Base-by-base conservation (phyloP, 176 grass and related monocot species). In the Areca catechu region DNA sequence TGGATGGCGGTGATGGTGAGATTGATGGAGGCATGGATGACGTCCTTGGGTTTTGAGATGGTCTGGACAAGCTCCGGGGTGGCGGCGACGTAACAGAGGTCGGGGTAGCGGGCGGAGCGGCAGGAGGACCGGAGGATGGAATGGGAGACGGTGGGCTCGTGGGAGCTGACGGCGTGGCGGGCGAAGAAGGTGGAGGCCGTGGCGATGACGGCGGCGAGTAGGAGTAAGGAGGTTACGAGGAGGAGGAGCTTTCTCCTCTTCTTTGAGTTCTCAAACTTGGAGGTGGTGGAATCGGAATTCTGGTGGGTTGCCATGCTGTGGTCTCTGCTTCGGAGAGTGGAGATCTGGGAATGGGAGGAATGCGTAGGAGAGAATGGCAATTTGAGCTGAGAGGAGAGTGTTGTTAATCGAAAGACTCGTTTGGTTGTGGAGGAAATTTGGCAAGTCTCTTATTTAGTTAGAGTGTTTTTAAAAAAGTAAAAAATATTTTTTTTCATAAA, bases 1-100 rank as follows among this genome's bases (percentile, higher is more conserved):
- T 50, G 67, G 16, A 70, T 37, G 17, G 67, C 55, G 55, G 67
- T 25, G 67, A 20, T 16, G 67, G 55, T 49, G 43, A 70, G 67
- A 47, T 57, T 58, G 67, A 70, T 54, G 54, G 67, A 70, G 55
- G 67, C 54, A 9, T 57, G 67, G 54, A 70, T 70, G 22, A 70
- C 67, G 55, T 70, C 67, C 7, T 15, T 58, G 67, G 56, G 67
- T 37, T 54, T 48, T 37, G 67, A 59, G 55, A 70, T 70, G 67
- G 67, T 58, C 16, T 5, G 18, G 47, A 70, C 20, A 4, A 49
- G 55, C 1, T 37, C 49, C 21, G 67, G 37, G 54, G 55, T 58
- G 55, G 67, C 24, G 21, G 55, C 48, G 34, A 70, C 23, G 51
- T 9, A 25, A 51, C 65, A 67, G 51, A 67, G 51, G 51, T 25